Evolutionary conservation across 1,284 basidiomycete species (phyloP).

Genomic region (Butyriboletus pseudospeciosus): DNA sequence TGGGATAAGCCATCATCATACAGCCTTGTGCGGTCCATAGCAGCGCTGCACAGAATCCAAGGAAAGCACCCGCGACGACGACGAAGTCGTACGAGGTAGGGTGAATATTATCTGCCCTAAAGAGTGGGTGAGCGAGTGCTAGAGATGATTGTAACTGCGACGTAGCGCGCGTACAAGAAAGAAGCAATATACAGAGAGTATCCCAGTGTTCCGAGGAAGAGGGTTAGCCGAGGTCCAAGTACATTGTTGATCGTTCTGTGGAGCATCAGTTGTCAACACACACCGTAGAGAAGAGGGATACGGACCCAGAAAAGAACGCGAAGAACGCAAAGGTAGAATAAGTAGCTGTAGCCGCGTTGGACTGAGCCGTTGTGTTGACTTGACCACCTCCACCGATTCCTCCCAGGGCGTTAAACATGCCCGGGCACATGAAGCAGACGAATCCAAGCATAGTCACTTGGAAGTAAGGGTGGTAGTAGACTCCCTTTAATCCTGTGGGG

Average conservation of each 20-base stretch:
- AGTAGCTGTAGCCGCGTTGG: constrained; percentile 63
- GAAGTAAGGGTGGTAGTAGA: constrained; percentile 38
- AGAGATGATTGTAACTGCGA: background rate
- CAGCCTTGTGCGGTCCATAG: constrained; percentile 86
- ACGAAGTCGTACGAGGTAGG: constrained; percentile 58
- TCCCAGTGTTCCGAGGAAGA: constrained; percentile 66
- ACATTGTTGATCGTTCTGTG: constrained; percentile 69
- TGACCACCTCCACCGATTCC: constrained; percentile 72
- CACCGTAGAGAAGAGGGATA: constrained; percentile 3
- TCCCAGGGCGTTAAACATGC: constrained; percentile 31
- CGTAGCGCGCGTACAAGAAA: constrained; percentile 50
- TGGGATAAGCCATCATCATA: constrained; percentile 80
- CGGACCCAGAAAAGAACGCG: constrained; percentile 41
- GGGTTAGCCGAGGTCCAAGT: constrained; percentile 67
- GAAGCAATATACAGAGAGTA: constrained; percentile 73
- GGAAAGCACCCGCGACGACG: constrained; percentile 72
- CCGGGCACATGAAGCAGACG: constrained; percentile 41
- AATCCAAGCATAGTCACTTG: constrained; percentile 39
- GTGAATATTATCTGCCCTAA: constrained; percentile 65
- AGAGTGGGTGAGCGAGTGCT: background rate
- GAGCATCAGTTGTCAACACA: background rate
- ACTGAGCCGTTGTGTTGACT: constrained; percentile 53
- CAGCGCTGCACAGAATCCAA: constrained; percentile 79
- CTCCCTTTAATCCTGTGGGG: constrained; percentile 28
- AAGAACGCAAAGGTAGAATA: constrained; percentile 65